Conservation (phyloP, 495 filamentous ascomycete species). For the Penicillium maclennaniae region DNA sequence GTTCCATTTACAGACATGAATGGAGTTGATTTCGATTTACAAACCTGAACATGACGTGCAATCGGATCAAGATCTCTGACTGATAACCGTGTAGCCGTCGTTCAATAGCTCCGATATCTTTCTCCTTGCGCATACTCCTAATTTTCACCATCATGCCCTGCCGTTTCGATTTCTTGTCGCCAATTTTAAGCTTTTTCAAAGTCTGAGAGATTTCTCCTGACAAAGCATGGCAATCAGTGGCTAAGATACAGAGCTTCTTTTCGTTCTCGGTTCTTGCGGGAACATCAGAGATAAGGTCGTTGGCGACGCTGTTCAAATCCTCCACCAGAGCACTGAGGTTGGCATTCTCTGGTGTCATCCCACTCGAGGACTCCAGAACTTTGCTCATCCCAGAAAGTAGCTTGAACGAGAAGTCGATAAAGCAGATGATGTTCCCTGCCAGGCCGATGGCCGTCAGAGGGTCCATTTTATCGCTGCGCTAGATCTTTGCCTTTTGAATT, state of each 20-base stretch:
- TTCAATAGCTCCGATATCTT: conserved; percentile 12
- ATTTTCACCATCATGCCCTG: conserved; percentile 6
- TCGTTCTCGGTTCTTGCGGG: conserved; percentile 21
- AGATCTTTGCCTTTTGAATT: neutral
- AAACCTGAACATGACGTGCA: conserved; percentile 16
- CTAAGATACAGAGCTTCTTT: conserved; percentile 15
- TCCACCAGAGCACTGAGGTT: neutral
- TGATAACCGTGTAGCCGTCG: conserved; percentile 12
- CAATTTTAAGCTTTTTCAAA: neutral
- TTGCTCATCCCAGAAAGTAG: conserved; percentile 20
- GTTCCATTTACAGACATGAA: too few species aligned
- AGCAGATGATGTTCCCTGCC: conserved; percentile 31
- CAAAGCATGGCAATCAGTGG: conserved; percentile 6
- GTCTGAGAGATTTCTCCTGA: conserved; percentile 7
- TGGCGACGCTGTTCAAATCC: neutral
- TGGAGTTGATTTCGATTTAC: neutral
- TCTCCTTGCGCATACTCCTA: conserved; percentile 11
- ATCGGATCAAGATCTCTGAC: conserved; percentile 13
- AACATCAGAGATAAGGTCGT: conserved; percentile 12
- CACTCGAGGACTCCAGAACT: conserved; percentile 24
- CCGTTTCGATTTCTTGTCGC: conserved; percentile 5
- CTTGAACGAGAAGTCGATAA: conserved; percentile 36
- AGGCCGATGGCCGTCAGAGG: conserved; percentile 37
- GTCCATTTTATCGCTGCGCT: conserved; percentile 27
- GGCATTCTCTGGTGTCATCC: conserved; percentile 18